A percentile compares a stretch with the other conserved stretches of the same genome.
phyloP scores from a whole-genome alignment of 768 basidiomycete species.

The Trametes cinnabarina region DNA sequence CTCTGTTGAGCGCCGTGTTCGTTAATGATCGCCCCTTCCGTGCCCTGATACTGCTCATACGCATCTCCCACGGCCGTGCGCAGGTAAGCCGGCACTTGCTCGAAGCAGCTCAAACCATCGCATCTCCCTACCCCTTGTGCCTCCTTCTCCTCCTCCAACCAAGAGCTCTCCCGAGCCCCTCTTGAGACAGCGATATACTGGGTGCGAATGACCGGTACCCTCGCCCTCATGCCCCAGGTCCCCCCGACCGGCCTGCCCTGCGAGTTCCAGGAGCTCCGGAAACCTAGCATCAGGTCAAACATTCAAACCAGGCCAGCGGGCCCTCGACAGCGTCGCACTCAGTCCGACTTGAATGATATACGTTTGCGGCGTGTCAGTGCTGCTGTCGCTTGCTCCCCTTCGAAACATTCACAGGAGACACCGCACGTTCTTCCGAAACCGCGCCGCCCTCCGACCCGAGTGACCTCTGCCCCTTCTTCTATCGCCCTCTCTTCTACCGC shows the following conservation, averaged over 20 bases:
- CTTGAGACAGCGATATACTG: not conserved
- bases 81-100: conserved; percentile 8
- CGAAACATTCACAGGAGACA: conserved; percentile 13
- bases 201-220: not conserved
- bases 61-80: not conserved
- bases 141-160: not conserved
- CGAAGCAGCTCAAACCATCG: not conserved
- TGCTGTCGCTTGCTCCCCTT: conserved; percentile 9
- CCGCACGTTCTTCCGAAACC: conserved; percentile 10
- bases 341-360: conserved; percentile 11
- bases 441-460: conserved; percentile 7
- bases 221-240: conserved; percentile 5
- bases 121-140: conserved; percentile 4
- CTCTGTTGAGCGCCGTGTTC: conserved; percentile 8
- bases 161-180: not conserved
- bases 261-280: not conserved
- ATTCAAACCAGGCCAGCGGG: conserved; percentile 4
- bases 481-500: conserved; percentile 5
- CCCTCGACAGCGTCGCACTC: conserved; percentile 9
- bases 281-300: not conserved
- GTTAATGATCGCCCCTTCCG: conserved; percentile 9
- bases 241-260: conserved; percentile 5
- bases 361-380: conserved; percentile 15
- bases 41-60: conserved; percentile 14
- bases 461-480: conserved; percentile 8